These are phyloP conservation scores for Epichloe baconii DNA, from an alignment of 2,329 filamentous ascomycete genomes.

Conservation along the genomic window DNA sequence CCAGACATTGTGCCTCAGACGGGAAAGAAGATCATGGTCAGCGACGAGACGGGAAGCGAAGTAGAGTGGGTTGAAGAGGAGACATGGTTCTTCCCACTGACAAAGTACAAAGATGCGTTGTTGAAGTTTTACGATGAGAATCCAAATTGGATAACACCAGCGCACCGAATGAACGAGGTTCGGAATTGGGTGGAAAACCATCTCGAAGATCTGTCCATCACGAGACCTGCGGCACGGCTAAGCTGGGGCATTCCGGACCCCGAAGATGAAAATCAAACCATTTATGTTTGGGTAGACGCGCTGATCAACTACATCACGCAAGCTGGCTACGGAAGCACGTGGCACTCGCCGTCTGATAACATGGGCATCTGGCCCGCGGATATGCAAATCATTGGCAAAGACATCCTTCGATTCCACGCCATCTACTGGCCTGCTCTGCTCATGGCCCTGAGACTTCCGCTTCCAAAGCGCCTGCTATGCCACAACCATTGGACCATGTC, in stretches of 20 bases:
- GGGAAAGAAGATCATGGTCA: slow-evolving; percentile 70
- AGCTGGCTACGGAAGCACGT: slow-evolving; percentile 54
- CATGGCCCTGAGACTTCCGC: slow-evolving; percentile 69
- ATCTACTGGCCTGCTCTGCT: slow-evolving; percentile 97
- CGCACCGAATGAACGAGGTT: slow-evolving; percentile 62
- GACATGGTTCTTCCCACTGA: slow-evolving; percentile 91
- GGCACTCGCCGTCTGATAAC: slow-evolving; percentile 50
- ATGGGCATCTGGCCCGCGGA: slow-evolving; percentile 75
- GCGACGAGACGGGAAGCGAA: slow-evolving; percentile 75
- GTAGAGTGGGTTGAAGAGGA: slow-evolving; percentile 90
- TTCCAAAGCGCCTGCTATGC: slow-evolving; percentile 68
- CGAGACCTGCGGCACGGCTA: slow-evolving; percentile 63
- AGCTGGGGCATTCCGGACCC: slow-evolving; percentile 86
- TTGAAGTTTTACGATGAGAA: slow-evolving; percentile 70
- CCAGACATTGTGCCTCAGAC: slow-evolving; percentile 65
- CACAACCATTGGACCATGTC: slow-evolving; percentile 96
- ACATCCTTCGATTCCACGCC: slow-evolving; percentile 91
- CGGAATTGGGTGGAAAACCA: slow-evolving; percentile 62
- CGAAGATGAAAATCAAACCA: slow-evolving; percentile 71
- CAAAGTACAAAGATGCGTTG: slow-evolving; percentile 64
- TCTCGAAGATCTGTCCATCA: slow-evolving; percentile 79
- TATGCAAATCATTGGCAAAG: slow-evolving; percentile 87
- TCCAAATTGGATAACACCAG: slow-evolving; percentile 64
- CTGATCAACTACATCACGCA: slow-evolving; percentile 88
- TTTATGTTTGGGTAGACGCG: slow-evolving; percentile 97